A percentile compares a stretch with the other conserved stretches of the same genome.
Evolutionary conservation across 2,329 filamentous ascomycete species (phyloP).

Genomic region (Albifimbria verrucaria): DNA sequence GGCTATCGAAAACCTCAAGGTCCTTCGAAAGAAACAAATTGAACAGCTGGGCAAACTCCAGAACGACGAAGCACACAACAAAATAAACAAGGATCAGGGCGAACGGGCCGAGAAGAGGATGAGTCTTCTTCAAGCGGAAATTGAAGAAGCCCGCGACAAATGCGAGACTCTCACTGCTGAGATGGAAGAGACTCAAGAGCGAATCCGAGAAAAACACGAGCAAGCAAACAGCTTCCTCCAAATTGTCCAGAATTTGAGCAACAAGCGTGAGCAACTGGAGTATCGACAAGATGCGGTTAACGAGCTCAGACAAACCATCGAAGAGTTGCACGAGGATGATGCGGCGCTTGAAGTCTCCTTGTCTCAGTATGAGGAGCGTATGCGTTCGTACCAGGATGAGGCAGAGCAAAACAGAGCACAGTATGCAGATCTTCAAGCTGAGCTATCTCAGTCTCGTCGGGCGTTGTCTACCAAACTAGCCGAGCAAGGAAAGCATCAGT

Average conservation of each 20-base stretch:
- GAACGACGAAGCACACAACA: constrained; percentile 72
- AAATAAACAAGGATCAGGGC: constrained; percentile 80
- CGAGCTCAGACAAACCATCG: constrained; percentile 68
- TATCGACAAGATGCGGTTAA: constrained; percentile 68
- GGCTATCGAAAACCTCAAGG: constrained; percentile 91
- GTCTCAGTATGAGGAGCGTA: constrained; percentile 73
- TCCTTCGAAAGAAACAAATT: constrained; percentile 77
- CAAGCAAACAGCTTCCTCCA: constrained; percentile 71
- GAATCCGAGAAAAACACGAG: constrained; percentile 64
- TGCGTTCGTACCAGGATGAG: constrained; percentile 62
- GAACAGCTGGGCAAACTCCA: constrained; percentile 71
- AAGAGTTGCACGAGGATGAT: constrained; percentile 76
- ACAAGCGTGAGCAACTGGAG: constrained; percentile 71
- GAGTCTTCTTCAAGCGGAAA: constrained; percentile 61
- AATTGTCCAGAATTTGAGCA: constrained; percentile 71
- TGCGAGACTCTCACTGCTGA: constrained; percentile 56
- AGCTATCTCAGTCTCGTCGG: constrained; percentile 41
- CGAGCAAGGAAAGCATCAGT: constrained; percentile 75
- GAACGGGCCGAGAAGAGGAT: constrained; percentile 67
- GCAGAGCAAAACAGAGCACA: constrained; percentile 59
- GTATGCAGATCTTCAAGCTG: constrained; percentile 61
- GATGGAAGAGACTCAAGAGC: constrained; percentile 56
- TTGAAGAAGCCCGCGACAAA: constrained; percentile 58
- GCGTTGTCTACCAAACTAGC: constrained; percentile 51
- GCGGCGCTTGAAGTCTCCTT: constrained; percentile 69